Evolutionary conservation across 2,329 filamentous ascomycete genomes (phyloP), one percentile per base, ranked within the genome.

Genomic region (Thielaviopsis ethacetica): DNA sequence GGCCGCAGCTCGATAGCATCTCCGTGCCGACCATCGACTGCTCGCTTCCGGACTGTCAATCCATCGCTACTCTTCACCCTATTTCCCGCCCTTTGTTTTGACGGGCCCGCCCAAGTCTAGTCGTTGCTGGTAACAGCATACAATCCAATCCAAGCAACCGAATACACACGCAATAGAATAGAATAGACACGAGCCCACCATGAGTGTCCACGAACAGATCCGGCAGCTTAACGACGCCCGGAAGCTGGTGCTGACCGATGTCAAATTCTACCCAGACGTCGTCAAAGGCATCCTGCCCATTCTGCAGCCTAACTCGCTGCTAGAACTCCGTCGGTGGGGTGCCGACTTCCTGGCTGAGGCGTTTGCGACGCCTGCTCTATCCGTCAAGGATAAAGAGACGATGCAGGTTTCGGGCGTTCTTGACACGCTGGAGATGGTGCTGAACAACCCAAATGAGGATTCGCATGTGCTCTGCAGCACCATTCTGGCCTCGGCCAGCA

Each of bases 321-420:
- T 95, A 59, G 88, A 95, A 71, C 75, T 97, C 66, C 86, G 90
- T 71, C 78, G 91, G 85, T 98, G 93, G 93, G 93, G 91, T 26
- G 85, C 91, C 63, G 91, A 96, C 62, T 98, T 98, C 68, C 77
- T 98, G 51, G 90, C 91, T 59, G 93, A 98, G 75, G 90, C 91
- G 2, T 97, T 98, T 73, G 86, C 93, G 60, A 94, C 88, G 62
- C 93, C 94, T n/a, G 82, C 86, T 22, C 77, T 97, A 66, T 75
- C 84, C 21, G 76, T 81, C 61, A 78, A 84, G 57, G 83, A 87
- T 70, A 98, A 97, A 76, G 88, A 84, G 75, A 83, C 83, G 62
- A 76, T 93, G 72, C 83, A 85, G 64, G 76, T 88, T 61, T 79
- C 82, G 62, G 59, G 59, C 38, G 88, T 95, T 61, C 73, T 98